phyloP scores from a whole-genome alignment of 2,329 filamentous ascomycete genomes.

The Phoma sp. region DNA sequence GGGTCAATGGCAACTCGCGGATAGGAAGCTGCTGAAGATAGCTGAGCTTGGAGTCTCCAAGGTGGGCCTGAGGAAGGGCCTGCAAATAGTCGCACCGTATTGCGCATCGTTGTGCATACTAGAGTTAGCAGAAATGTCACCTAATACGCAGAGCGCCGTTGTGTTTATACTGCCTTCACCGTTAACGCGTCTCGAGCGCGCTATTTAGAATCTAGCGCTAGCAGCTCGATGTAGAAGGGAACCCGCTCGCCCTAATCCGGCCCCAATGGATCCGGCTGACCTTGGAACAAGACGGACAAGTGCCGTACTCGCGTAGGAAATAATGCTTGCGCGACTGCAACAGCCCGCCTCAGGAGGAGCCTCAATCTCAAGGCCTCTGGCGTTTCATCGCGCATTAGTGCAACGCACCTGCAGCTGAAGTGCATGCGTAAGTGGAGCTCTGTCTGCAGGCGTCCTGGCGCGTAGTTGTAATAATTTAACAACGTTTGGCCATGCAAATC shows the following conservation, averaged over 20 bases:
- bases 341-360: conserved; percentile 9
- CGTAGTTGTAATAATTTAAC: conserved; percentile 8
- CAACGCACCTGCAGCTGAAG: conserved; percentile 12
- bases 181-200: conserved; percentile 9
- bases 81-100: neutral
- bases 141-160: neutral
- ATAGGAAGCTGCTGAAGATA: conserved; percentile 5
- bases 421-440: neutral
- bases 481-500: conserved; percentile 12
- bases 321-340: conserved; percentile 5
- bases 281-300: neutral
- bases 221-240: conserved; percentile 7
- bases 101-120: no score
- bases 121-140: no score
- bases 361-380: conserved; percentile 7
- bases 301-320: conserved; percentile 12
- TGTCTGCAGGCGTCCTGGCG: conserved; percentile 12
- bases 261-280: conserved; percentile 5
- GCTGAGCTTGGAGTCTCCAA: no score
- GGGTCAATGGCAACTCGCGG: neutral
- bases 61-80: neutral
- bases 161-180: neutral
- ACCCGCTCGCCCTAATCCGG: conserved; percentile 12
- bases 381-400: conserved; percentile 16
- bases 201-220: conserved; percentile 1